Conservation (phyloP, 768 basidiomycete species). For the Suillus plorans region DNA sequence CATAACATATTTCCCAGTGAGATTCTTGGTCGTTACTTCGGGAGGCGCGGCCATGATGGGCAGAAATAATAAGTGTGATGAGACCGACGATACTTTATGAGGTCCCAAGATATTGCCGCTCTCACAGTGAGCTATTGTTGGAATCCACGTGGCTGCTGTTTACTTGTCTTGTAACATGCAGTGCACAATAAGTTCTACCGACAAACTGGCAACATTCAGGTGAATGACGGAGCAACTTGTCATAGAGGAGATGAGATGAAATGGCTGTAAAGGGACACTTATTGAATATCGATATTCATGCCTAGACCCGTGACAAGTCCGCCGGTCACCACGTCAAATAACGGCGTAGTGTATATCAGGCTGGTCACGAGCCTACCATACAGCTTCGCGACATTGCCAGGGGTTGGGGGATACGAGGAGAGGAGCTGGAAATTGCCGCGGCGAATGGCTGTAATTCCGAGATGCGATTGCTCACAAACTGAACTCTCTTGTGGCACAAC, state of each 20-base stretch:
- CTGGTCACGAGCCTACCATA: neutral
- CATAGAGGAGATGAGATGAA: neutral
- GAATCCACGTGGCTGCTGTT: neutral
- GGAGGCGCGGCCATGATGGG: constrained; percentile 63
- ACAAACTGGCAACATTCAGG: neutral
- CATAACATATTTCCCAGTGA: constrained; percentile 64
- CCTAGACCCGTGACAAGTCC: neutral
- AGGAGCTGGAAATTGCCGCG: neutral
- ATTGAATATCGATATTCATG: neutral
- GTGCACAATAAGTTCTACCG: neutral
- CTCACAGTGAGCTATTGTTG: neutral
- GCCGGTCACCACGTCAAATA: neutral
- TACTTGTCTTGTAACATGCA: neutral
- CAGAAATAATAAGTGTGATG: constrained; percentile 1
- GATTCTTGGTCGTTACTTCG: constrained; percentile 55
- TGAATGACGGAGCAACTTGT: neutral
- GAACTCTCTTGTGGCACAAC: neutral
- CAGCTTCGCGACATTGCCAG: neutral
- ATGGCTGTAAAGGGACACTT: neutral
- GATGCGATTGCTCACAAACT: neutral
- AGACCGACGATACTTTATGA: neutral
- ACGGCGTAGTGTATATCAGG: neutral
- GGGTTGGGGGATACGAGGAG: neutral
- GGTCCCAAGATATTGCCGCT: neutral
- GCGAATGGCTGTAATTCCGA: neutral